Evolutionary conservation across 2,329 filamentous ascomycete species (phyloP), one percentile per base, ranked within the genome.

Genomic region (Plectosphaerella sp.): DNA sequence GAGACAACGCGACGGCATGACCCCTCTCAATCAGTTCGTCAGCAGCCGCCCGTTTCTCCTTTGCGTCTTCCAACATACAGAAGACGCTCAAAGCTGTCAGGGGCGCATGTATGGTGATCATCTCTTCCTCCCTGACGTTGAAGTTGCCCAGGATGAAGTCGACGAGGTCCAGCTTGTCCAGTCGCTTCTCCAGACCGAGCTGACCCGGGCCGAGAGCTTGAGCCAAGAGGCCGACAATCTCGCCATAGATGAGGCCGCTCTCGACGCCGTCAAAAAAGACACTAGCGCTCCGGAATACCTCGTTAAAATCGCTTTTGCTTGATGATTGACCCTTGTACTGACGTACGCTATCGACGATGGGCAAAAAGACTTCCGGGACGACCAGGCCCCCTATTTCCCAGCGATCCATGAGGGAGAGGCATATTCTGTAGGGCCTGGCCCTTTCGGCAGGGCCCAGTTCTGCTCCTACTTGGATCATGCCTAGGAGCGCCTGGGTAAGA

Each of bases 211-310:
- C 73, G 50, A 85, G 72, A n/a, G 81, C 75, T 59, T 84, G 77
- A 1, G 78, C 77, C 54, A 94, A 73, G 42, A 94, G 77, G 12
- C 82, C 75, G 52, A 90, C 74, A 52, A 96, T 77, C 64, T 96
- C 90, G 47, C 87, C 86, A 76, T 95, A 99, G 46, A 99, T 96
- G 18, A 97, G 76, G 8, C 89, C 88, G 61, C 92, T 96, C 69
- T 99, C 94, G 39, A 97, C 93, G 5, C 93, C 93, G 64, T 99
- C 94, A 60, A 99, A 99, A 71, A 99, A 99, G 41, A 94, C 87
- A 64, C 89, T 96, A 5, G 93, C 94, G 65, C 93, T 97, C 59
- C 90, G 85, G 59, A 97, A 79, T 3, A 97, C 91, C 67, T 99
- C 94, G 14, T 84, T 79, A 55, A 94, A 91, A 53, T 93, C 84